Evolutionary conservation across 352 stramenopile species (phyloP), one percentile per base, ranked within the genome.

Genomic region (Pythium aphanidermatum): DNA sequence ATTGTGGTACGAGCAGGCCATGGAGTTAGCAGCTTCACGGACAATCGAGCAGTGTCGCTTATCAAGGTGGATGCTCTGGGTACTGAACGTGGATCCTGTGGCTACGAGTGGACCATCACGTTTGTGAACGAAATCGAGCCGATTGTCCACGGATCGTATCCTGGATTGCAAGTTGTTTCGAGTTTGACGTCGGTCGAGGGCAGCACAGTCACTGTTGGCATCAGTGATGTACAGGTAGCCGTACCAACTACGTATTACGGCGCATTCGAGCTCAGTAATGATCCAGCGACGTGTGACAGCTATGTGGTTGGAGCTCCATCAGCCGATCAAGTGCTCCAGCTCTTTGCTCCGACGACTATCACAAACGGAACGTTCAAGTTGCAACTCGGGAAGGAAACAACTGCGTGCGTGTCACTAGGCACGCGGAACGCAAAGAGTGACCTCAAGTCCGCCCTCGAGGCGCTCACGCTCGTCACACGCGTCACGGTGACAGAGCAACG

Each of bases 61-160:
- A 40, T 89, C 2, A 68, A 65, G 23, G 11, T 76, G 0, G 76
- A 91, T 38, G 14, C 28, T 0, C 58, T 52, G 14, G 75, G 78
- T 2, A 65, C 37, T 16, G 52, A 67, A 28, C 34, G 32, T 3
- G 74, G 79, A 0, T 51, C 76, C 2, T 68, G 53, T 32, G 79
- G 79, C 4, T 91, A 89, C 43, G 51, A 73, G 33, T 91, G 79
- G 79, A 75, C 65, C 0, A 74, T 91, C 38, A 71, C 68, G 0
- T 91, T 89, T 36, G 33, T 49, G n/a, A 67, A 71, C 4, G 62
- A 80, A n/a, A 37, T 59, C n/a, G 58, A 67, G 4, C 30, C 59
- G 28, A 24, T 81, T 38, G 31, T 49, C 2, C 38, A 79, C 20
- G 50, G 51, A 10, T 33, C 31, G 12, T 75, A 80, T 25, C 66